A percentile compares a stretch with the other conserved stretches of the same genome.
Evolutionary conservation across 2,329 filamentous ascomycete genomes (phyloP).

Genomic region (Sporothrix inflata): DNA sequence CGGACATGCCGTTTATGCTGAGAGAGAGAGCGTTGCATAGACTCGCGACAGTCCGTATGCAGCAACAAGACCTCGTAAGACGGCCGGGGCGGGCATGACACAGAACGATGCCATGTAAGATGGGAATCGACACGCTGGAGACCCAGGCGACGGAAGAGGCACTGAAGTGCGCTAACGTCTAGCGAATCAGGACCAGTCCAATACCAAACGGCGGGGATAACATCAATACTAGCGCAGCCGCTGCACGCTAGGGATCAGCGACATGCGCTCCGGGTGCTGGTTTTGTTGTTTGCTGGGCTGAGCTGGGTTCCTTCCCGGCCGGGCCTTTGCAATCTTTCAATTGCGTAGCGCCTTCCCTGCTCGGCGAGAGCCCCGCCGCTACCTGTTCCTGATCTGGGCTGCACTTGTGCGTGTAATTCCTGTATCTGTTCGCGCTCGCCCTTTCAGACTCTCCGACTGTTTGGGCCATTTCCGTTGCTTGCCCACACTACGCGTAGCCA

Average conservation of each 20-base stretch:
- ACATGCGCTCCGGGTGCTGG: not conserved
- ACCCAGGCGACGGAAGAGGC: not conserved
- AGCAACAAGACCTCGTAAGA: not conserved
- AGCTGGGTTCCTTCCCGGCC: not conserved
- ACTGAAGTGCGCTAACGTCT: not conserved
- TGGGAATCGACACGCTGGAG: not conserved
- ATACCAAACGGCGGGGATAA: not conserved
- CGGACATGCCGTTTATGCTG: not conserved
- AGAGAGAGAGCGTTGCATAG: not conserved
- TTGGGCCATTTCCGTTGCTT: not conserved
- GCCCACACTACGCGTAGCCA: not conserved
- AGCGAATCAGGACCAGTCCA: constrained; percentile 11
- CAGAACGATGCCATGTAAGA: constrained; percentile 4
- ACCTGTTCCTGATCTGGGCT: not conserved
- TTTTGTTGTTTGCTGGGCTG: not conserved
- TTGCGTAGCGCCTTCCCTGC: constrained; percentile 2
- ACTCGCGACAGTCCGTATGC: not conserved
- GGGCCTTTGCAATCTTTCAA: not conserved
- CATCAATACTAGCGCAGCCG: not conserved
- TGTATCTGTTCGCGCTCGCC: constrained; percentile 13
- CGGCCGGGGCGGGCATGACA: constrained; percentile 4
- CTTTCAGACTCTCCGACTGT: not conserved
- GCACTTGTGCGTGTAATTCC: not conserved
- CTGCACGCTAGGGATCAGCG: not conserved
- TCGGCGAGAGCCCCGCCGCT: not conserved